A percentile compares a stretch with the other conserved stretches of the same genome.
These are phyloP conservation scores for Candida pseudoglaebosa DNA, from an alignment of 805 yeast genomes.

Conservation along the genomic window DNA sequence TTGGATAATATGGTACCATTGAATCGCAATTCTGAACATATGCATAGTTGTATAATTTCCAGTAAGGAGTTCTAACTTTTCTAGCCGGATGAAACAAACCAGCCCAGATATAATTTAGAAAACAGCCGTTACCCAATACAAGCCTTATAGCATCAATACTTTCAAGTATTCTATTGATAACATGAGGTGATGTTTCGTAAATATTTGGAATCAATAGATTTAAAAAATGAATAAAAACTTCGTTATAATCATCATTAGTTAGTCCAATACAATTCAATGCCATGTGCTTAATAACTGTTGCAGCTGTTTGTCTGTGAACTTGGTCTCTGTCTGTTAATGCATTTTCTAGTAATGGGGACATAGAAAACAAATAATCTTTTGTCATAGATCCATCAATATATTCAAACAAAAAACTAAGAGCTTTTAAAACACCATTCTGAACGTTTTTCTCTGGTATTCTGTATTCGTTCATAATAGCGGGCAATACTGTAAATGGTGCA, in stretches of 20 bases:
- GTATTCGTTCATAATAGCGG: slow-evolving; percentile 94
- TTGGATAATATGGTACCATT: slow-evolving; percentile 80
- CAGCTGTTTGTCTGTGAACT: slow-evolving; percentile 94
- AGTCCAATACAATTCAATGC: slow-evolving; percentile 74
- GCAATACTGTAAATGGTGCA: slow-evolving; percentile 87
- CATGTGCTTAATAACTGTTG: slow-evolving; percentile 78
- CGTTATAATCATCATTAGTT: slow-evolving; percentile 59
- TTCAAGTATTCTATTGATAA: slow-evolving; percentile 74
- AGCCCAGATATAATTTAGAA: slow-evolving; percentile 73
- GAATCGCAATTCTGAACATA: slow-evolving; percentile 73
- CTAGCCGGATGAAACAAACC: slow-evolving; percentile 94
- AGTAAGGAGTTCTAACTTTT: slow-evolving; percentile 77
- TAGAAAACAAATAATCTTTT: slow-evolving; percentile 75
- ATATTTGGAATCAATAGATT: slow-evolving; percentile 84
- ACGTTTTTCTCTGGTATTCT: slow-evolving; percentile 88
- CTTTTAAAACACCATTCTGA: slow-evolving; percentile 91
- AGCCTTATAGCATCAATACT: slow-evolving; percentile 69
- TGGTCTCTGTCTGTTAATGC: slow-evolving; percentile 87
- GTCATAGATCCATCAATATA: slow-evolving; percentile 76
- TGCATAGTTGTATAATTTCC: slow-evolving; percentile 76
- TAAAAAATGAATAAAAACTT: slow-evolving; percentile 73
- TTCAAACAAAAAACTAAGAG: slow-evolving; percentile 87
- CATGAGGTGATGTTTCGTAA: slow-evolving; percentile 95
- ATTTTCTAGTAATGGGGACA: slow-evolving; percentile 77
- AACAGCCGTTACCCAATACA: slow-evolving; percentile 71